Conservation (phyloP, 1,139 yeast species). For the Sugiyamaella neomexicana region DNA sequence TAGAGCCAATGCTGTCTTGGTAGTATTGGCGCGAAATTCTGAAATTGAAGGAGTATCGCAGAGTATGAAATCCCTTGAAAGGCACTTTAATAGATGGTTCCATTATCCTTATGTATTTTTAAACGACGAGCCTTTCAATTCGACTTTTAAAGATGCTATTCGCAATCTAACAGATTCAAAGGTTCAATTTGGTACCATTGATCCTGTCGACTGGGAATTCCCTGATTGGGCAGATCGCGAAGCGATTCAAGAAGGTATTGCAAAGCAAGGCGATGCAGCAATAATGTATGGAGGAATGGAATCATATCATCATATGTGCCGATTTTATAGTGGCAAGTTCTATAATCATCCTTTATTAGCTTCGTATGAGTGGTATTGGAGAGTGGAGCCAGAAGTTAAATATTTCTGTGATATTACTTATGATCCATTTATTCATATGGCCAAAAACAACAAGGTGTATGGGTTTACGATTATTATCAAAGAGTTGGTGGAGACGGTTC, state of each 20-base stretch:
- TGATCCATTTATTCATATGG: slow-evolving; percentile 87
- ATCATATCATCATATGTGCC: slow-evolving; percentile 69
- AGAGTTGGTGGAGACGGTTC: slow-evolving; percentile 77
- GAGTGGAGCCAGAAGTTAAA: slow-evolving; percentile 88
- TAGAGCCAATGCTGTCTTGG: slow-evolving; percentile 74
- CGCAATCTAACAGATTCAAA: slow-evolving; percentile 52
- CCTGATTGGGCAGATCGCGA: slow-evolving; percentile 42
- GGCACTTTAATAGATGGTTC: slow-evolving; percentile 88
- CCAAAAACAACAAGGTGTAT: slow-evolving; percentile 62
- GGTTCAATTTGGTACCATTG: slow-evolving; percentile 65
- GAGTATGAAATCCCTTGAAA: slow-evolving; percentile 71
- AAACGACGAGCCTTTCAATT: slow-evolving; percentile 72
- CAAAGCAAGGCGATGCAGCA: slow-evolving; percentile 74
- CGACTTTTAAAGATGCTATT: slow-evolving; percentile 58
- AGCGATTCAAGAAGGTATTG: slow-evolving; percentile 53
- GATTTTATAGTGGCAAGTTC: slow-evolving; percentile 77
- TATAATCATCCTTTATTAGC: slow-evolving; percentile 66
- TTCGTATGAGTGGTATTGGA: slow-evolving; percentile 85
- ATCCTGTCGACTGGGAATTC: slow-evolving; percentile 58
- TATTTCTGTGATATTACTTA: slow-evolving; percentile 87
- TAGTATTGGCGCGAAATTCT: slow-evolving; percentile 75
- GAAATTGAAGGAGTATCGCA: slow-evolving; percentile 69
- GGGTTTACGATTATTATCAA: slow-evolving; percentile 78
- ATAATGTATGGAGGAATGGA: slow-evolving; percentile 78
- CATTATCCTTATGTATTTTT: slow-evolving; percentile 87